Base-by-base conservation (phyloP, 306 rosid genomes). In the Acacia melanoxylon region DNA sequence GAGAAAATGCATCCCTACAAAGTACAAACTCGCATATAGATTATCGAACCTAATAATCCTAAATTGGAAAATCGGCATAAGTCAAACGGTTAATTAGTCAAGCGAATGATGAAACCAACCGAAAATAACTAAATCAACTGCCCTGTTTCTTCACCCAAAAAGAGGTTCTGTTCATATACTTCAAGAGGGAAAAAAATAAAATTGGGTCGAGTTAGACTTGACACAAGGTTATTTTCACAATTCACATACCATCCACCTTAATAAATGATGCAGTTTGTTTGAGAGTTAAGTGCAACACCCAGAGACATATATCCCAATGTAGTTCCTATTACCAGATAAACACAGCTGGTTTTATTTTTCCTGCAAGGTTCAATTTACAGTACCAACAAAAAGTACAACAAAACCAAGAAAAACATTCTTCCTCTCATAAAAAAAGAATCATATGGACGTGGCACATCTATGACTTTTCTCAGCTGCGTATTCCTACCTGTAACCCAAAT, bases 351-450 rank as follows among this genome's bases (percentile, higher is more conserved):
- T 72, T 44, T 44, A 20, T 56, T 56, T 20, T 56, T 56, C 13
- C 9, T 0, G 12, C 25, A 25, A 13, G 8, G 46, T 72, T 72
- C 24, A 46, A 15, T 72, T 45, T 72, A 72, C 76, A 46, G 35
- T 2, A 46, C 40, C 19, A 72, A 24, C 9, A 20, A 71, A 44
- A 72, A 24, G 37, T 44, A 7, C 19, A 45, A 45, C 58, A 29
- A 71, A 72, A 15, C 27, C 37, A 72, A 15, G 76, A 12, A 2
- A 51, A 27, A 68, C 41, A 2, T 59, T 68, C 79, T 10, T 41
- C 25, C 11, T 72, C 70, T 65, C 17, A 41, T 72, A 5, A 51
- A 72, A 68, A 80, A 80, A 66, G n/a, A 86, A 72, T 75, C 25
- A 51, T n/a, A 12, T 2, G 40, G 63, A 42, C n/a, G 65, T 61